These are phyloP conservation scores for Tulasnella sp. DNA, from an alignment of 768 basidiomycete species.

Conservation along the genomic window DNA sequence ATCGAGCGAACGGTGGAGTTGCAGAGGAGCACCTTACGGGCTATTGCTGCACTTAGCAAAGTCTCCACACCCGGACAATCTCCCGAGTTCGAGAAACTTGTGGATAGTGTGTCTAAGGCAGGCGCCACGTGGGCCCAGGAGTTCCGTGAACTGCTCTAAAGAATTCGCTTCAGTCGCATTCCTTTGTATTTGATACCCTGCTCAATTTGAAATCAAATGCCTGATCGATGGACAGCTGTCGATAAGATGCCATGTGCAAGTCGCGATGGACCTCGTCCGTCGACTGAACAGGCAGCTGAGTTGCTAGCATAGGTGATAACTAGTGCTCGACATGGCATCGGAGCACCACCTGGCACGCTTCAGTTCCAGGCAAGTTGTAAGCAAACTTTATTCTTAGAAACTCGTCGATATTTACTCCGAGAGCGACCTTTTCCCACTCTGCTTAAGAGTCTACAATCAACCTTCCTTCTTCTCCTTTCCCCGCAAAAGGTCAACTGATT, in stretches of 20 bases:
- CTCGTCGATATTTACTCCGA: no score
- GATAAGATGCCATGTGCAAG: no score
- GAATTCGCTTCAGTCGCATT: background rate
- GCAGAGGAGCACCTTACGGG: conserved; percentile 86
- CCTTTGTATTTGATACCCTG: background rate
- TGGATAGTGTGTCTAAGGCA: conserved; percentile 71
- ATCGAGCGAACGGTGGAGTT: conserved; percentile 86
- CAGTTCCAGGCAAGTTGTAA: no score
- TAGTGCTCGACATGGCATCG: no score
- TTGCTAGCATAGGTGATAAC: background rate
- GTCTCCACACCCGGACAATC: conserved; percentile 64
- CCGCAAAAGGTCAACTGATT: no score
- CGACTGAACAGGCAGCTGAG: background rate
- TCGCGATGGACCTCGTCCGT: no score
- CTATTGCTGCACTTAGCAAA: conserved; percentile 83
- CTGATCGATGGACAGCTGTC: background rate
- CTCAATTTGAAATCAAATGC: background rate
- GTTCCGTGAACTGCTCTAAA: conserved; percentile 59
- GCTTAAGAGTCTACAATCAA: no score
- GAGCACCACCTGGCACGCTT: no score
- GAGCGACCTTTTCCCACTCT: no score
- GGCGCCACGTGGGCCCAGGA: conserved; percentile 63
- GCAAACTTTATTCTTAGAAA: no score
- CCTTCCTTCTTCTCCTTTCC: no score
- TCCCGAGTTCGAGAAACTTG: conserved; percentile 76